Conservation (phyloP, 176 grass and related monocot species). For the Oryza glaberrima region DNA sequence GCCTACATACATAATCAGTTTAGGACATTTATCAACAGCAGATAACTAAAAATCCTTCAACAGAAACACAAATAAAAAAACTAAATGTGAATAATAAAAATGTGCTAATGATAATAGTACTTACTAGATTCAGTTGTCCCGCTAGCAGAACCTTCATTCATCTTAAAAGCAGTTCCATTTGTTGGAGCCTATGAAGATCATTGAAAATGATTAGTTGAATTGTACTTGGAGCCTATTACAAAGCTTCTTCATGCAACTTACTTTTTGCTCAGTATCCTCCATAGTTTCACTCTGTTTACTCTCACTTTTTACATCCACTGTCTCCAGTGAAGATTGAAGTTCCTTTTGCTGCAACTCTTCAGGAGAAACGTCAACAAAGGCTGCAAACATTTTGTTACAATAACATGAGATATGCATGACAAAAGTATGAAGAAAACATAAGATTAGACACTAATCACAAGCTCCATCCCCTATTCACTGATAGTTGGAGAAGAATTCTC, state of each 20-base stretch:
- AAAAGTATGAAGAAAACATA: conserved; percentile 35
- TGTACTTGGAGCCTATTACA: conserved; percentile 22
- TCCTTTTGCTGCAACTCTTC: conserved; percentile 79
- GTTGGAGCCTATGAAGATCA: conserved; percentile 59
- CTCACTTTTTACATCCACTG: conserved; percentile 49
- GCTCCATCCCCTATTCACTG: not conserved
- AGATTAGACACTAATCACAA: not conserved
- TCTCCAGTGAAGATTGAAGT: conserved; percentile 60
- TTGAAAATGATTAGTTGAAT: conserved; percentile 15
- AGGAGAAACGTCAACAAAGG: conserved; percentile 93
- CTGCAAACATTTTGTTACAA: conserved; percentile 53
- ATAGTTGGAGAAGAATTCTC: not conserved
- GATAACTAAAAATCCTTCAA: conserved; percentile 35
- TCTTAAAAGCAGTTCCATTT: conserved; percentile 82
- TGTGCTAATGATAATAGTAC: not conserved
- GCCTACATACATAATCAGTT: conserved; percentile 51
- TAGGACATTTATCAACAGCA: conserved; percentile 9
- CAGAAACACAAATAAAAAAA: conserved; percentile 30
- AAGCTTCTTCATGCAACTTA: conserved; percentile 42
- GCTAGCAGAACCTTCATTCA: conserved; percentile 48
- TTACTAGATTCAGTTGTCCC: conserved; percentile 70
- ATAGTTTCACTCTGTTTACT: conserved; percentile 50
- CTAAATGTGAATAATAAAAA: not conserved
- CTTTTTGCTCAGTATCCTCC: conserved; percentile 56
- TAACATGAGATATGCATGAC: conserved; percentile 21